A percentile compares a stretch with the other conserved stretches of the same genome.
phyloP scores from a whole-genome alignment of 495 filamentous ascomycete genomes.

The Letharia lupina region DNA sequence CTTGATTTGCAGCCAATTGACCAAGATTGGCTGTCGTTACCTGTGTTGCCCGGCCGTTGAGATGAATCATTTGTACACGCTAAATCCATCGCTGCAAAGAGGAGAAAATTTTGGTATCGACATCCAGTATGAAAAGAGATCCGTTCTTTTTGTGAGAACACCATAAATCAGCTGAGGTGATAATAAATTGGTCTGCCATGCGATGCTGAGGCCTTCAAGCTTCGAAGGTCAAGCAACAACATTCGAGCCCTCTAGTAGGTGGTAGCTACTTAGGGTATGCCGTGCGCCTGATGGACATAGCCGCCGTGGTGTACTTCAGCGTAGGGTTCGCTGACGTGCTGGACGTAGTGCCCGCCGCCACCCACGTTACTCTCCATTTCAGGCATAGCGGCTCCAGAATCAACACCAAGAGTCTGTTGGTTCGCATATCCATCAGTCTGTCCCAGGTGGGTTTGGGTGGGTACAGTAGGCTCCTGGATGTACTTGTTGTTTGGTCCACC shows the following conservation, averaged over 20 bases:
- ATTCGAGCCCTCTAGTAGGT: not conserved
- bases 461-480: not conserved
- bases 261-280: not conserved
- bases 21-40: not conserved
- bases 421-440: slow-evolving; percentile 1
- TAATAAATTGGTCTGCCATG: not conserved
- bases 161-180: not conserved
- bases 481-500: slow-evolving; percentile 23
- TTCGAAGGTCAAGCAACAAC: not conserved
- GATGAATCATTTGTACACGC: not conserved
- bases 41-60: not conserved
- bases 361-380: slow-evolving; percentile 10
- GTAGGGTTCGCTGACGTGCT: slow-evolving; percentile 15
- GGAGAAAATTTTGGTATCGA: not conserved
- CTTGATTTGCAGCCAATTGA: not conserved
- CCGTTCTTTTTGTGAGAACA: not conserved
- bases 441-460: not conserved
- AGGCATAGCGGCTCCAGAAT: slow-evolving; percentile 1
- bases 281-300: slow-evolving; percentile 10
- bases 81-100: not conserved
- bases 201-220: not conserved
- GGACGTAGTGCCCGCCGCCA: not conserved
- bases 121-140: not conserved
- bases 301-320: slow-evolving; percentile 14
- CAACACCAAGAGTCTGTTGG: not conserved